phyloP scores from a whole-genome alignment of 768 basidiomycete genomes.

The Plicaturopsis crispa region DNA sequence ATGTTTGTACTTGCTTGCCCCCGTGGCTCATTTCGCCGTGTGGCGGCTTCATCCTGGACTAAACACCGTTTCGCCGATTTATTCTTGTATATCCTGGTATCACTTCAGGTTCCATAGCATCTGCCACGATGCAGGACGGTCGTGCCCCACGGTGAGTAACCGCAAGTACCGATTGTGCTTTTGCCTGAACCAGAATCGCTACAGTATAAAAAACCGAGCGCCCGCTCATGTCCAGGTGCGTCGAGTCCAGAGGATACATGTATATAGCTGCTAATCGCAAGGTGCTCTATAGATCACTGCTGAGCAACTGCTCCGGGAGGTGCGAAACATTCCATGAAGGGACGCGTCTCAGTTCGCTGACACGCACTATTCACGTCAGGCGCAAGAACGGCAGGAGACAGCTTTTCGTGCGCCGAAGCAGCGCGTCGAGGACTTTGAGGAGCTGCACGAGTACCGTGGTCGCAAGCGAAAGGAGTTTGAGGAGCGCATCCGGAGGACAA shows the following conservation, averaged over 20 bases:
- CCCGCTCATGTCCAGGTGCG: conserved; percentile 87
- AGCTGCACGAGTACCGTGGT: conserved; percentile 83
- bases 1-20: no score
- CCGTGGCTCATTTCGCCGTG: no score
- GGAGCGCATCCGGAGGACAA: conserved; percentile 73
- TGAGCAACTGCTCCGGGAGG: conserved; percentile 95
- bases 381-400: conserved; percentile 95
- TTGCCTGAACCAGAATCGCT: conserved; percentile 5
- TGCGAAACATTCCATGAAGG: conserved; percentile 19
- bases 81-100: no score
- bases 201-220: conserved; percentile 91
- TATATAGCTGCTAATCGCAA: conserved; percentile 1
- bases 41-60: no score
- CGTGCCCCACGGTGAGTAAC: conserved; percentile 59
- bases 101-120: no score
- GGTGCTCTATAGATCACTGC: conserved; percentile 74
- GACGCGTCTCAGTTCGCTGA: background rate
- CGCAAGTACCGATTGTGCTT: background rate
- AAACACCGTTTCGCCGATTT: no score
- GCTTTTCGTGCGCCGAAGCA: conserved; percentile 90
- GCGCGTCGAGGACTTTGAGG: conserved; percentile 93
- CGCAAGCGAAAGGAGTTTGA: conserved; percentile 93
- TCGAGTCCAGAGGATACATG: conserved; percentile 6
- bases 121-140: conserved; percentile 63
- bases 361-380: conserved; percentile 35